Base-by-base conservation (phyloP, 139 green algal species). In the Deuterostichococcus epilithicus region DNA sequence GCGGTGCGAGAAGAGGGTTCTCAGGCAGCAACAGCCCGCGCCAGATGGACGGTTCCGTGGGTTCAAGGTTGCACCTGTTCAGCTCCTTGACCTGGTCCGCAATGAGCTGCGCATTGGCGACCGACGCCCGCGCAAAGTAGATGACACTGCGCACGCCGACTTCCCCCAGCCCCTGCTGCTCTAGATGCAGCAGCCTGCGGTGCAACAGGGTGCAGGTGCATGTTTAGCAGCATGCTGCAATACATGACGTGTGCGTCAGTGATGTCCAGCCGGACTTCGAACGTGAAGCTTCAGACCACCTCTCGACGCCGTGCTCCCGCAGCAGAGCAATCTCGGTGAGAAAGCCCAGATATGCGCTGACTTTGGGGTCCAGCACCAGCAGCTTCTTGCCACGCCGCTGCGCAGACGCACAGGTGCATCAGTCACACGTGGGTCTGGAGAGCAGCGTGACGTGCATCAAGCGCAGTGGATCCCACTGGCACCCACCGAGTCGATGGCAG, bases 261-360 rank as follows among this genome's bases (percentile, higher is more conserved):
- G 38, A 73, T 18, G 70, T 70, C 37, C 33, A 25, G 13, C 37
- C 25, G 65, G 65, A 28, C 28, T 34, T 23, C 28, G 65, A 20
- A 28, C 13, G n/a, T n/a, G n/a, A n/a, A 10, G 39, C 70, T 13
- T 6, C 35, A 42, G 8, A 30, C 10, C 78, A 95, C 92, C 88
- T 88, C 35, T 85, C 84, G 1, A 96, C 88, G n/a, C 93, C 93
- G 76, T 97, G 93, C 82, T 97, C 93, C 42, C 93, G 90, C 5
- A 98, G 86, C 25, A 94, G 78, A 0, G 91, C 71, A 2, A 80
- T 80, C 4, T 91, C 82, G 15, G 90, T 92, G 32, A 98, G 82
- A 26, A 96, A 80, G 13, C 86, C 80, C 38, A 98, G 85, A 3
- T 92, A 89, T 1, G 89, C 86, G 45, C 79, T 91, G 39, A 97